Percentiles rank a stretch among this genome's conserved stretches.
These are phyloP conservation scores for Aspergillus coremiiformis DNA, from an alignment of 495 filamentous ascomycete species.

Conservation along the genomic window DNA sequence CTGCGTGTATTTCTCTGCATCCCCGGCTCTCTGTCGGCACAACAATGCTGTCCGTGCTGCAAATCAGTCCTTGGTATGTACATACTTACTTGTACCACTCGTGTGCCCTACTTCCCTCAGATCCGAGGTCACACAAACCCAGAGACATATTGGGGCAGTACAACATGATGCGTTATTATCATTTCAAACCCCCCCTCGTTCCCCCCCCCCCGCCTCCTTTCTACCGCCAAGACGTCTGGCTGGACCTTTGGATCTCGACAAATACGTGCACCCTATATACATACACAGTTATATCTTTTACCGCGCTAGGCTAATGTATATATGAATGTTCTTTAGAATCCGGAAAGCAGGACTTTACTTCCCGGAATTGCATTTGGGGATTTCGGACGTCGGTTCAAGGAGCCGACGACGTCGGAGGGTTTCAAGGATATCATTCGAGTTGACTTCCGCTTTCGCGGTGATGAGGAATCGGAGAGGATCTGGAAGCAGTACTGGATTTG, in stretches of 20 bases:
- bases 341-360: conserved; percentile 65
- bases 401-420: conserved; percentile 68
- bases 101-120: neutral
- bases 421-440: conserved; percentile 71
- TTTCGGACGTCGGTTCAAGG: conserved; percentile 61
- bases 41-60: conserved; percentile 80
- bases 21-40: conserved; percentile 69
- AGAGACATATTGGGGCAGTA: neutral
- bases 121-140: neutral
- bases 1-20: conserved; percentile 76
- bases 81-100: neutral
- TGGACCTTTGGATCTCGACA: neutral
- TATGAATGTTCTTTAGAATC: conserved; percentile 49
- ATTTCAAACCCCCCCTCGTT: neutral
- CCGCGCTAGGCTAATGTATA: neutral
- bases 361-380: conserved; percentile 73
- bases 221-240: neutral
- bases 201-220: neutral
- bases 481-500: conserved; percentile 67
- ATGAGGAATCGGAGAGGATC: conserved; percentile 45
- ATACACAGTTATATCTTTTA: neutral
- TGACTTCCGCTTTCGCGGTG: conserved; percentile 60
- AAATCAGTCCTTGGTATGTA: conserved; percentile 40
- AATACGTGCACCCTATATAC: neutral
- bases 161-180: neutral